Base-by-base conservation (phyloP, 352 stramenopile genomes). In the Globisporangium nodosum region DNA sequence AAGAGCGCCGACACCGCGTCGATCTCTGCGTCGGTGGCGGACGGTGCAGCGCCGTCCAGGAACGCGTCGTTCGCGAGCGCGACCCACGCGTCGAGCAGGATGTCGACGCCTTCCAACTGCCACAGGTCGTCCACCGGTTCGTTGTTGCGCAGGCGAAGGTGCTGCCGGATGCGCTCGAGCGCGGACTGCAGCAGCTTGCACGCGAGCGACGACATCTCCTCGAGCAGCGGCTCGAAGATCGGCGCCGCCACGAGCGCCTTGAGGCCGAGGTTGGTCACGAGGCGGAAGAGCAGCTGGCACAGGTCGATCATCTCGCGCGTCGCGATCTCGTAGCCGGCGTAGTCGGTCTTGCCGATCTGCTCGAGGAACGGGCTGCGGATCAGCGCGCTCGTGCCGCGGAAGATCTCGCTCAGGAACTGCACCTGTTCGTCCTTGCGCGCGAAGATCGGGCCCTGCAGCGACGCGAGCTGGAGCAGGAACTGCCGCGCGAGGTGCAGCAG, bases 271-370 rank as follows among this genome's bases (percentile, higher is more conserved):
- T 92, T 94, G 58, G 74, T 88, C 20, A 90, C 76, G 37, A 94
- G 64, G 1, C 85, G 79, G 56, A 87, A 90, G 30, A 90, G 65
- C 24, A 94, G 58, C 50, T 92, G 85, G 42, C 85, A 93, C 53
- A 88, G 84, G 49, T 94, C 85, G 33, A 94, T 92, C 67, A 93
- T 66, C 51, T 94, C 85, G 16, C 76, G 77, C 20, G 82, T 90
- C 24, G 83, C 82, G 16, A 92, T 72, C 51, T 90, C 83, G 39
- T 86, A 80, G 0, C 64, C 78, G 1, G 71, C 72, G n/a, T 81
- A 71, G 66, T 91, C 78, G 3, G 74, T 82, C 50, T 77, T 69
- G 0, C 78, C 56, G 30, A 92, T 59, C 35, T 92, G 69, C 21
- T 92, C 77, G n/a, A 94, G 64, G 54, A 93, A 91, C 54, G 79